Evolutionary conservation across 1,284 basidiomycete species (phyloP).

Genomic region (Violaceomyces palustris): DNA sequence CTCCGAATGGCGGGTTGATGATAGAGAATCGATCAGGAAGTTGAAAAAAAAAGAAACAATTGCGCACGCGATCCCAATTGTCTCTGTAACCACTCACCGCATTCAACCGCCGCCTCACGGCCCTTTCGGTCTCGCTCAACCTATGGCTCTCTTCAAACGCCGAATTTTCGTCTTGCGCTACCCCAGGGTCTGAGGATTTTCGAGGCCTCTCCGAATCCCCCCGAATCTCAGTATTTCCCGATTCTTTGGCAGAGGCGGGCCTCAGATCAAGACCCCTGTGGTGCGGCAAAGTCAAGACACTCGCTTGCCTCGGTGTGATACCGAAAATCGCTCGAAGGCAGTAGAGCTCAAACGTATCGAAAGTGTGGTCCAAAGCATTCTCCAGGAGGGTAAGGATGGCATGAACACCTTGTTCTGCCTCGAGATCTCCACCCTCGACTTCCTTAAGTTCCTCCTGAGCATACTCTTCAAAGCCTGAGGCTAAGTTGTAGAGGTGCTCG

Average conservation of each 20-base stretch:
- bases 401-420: slow-evolving; percentile 46
- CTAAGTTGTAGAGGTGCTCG: slow-evolving; percentile 45
- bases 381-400: slow-evolving; percentile 46
- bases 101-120: slow-evolving; percentile 28
- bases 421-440: slow-evolving; percentile 25
- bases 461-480: slow-evolving; percentile 34
- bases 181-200: slow-evolving; percentile 2
- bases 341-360: slow-evolving; percentile 50
- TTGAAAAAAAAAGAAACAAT: not conserved
- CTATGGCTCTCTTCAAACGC: slow-evolving; percentile 27
- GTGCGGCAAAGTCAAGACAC: slow-evolving; percentile 44
- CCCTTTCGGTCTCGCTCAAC: slow-evolving; percentile 26
- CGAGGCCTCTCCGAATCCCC: not conserved
- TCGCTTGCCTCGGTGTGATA: slow-evolving; percentile 38
- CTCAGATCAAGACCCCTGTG: slow-evolving; percentile 49
- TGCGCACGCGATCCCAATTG: too few relatives aligned
- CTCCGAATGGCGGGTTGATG: not conserved
- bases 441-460: slow-evolving; percentile 19
- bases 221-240: too few relatives aligned
- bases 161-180: slow-evolving; percentile 6
- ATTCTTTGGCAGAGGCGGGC: too few relatives aligned
- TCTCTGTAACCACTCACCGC: slow-evolving; percentile 23
- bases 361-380: slow-evolving; percentile 47
- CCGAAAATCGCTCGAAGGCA: slow-evolving; percentile 46
- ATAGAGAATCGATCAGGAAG: not conserved